phyloP scores from a whole-genome alignment of 192 early-diverging fungal species.

The Entrophospora sp. region DNA sequence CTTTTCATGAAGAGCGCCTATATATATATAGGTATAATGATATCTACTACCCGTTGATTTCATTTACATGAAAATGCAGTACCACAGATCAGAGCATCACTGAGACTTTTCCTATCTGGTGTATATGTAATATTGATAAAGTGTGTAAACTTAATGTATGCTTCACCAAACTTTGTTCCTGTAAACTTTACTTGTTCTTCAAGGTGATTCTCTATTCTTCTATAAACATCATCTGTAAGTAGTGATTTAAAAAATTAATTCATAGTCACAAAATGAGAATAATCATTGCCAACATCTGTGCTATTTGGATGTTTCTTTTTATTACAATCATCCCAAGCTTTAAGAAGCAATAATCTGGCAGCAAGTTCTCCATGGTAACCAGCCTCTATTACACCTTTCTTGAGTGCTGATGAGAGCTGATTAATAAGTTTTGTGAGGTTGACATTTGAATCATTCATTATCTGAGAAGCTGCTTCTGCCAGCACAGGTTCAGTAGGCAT shows the following conservation, averaged over 20 bases:
- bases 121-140: slow-evolving; percentile 3
- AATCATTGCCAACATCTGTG: not conserved
- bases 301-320: not conserved
- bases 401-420: not conserved
- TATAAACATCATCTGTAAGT: not conserved
- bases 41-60: not conserved
- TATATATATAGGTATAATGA: slow-evolving; percentile 5
- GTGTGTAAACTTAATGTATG: slow-evolving; percentile 1
- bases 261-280: not conserved
- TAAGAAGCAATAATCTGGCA: not conserved
- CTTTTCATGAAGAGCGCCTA: not conserved
- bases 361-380: not conserved
- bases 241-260: not conserved
- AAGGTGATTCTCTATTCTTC: not conserved
- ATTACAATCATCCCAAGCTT: not conserved
- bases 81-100: not conserved
- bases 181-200: not conserved
- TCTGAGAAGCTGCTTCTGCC: not conserved
- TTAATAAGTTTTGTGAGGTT: not conserved
- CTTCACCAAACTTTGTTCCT: not conserved
- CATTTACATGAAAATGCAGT: not conserved
- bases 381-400: not conserved
- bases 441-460: not conserved
- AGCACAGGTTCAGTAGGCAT: not conserved
- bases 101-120: not conserved